These are phyloP conservation scores for Wickerhamomyces alni DNA, from an alignment of 805 yeast species.

Conservation along the genomic window DNA sequence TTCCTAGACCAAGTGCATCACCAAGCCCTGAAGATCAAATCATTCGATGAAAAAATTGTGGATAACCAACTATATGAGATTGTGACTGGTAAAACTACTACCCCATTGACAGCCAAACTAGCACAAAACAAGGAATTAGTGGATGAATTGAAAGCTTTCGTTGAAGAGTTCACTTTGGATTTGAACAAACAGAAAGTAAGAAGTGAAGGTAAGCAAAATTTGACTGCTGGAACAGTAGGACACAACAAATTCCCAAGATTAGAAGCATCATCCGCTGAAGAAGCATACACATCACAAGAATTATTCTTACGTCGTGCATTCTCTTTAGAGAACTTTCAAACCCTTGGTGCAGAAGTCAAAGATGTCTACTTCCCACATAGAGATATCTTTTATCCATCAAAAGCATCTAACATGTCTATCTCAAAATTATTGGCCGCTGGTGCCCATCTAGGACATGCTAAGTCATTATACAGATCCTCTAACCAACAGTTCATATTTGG, in stretches of 20 bases:
- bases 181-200: conserved; percentile 12
- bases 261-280: conserved; percentile 50
- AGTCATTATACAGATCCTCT: conserved; percentile 66
- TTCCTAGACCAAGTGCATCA: conserved; percentile 13
- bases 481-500: conserved; percentile 88
- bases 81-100: conserved; percentile 17
- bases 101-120: conserved; percentile 10
- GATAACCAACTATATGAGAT: conserved; percentile 18
- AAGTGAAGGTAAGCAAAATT: background rate
- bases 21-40: conserved; percentile 13
- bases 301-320: conserved; percentile 66
- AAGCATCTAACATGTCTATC: conserved; percentile 53
- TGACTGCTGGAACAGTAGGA: conserved; percentile 2
- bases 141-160: conserved; percentile 14
- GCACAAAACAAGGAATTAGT: conserved; percentile 16
- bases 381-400: conserved; percentile 55
- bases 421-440: conserved; percentile 83
- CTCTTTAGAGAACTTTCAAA: conserved; percentile 48
- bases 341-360: conserved; percentile 56
- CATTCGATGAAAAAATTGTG: conserved; percentile 10
- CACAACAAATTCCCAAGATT: conserved; percentile 50
- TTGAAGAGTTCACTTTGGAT: conserved; percentile 17
- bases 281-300: conserved; percentile 74
- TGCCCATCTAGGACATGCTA: conserved; percentile 92
- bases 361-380: conserved; percentile 66